Percentiles rank a stretch among this genome's conserved stretches.
These are phyloP conservation scores for Aspergillus proliferans DNA, from an alignment of 2,329 filamentous ascomycete genomes.

Conservation along the genomic window DNA sequence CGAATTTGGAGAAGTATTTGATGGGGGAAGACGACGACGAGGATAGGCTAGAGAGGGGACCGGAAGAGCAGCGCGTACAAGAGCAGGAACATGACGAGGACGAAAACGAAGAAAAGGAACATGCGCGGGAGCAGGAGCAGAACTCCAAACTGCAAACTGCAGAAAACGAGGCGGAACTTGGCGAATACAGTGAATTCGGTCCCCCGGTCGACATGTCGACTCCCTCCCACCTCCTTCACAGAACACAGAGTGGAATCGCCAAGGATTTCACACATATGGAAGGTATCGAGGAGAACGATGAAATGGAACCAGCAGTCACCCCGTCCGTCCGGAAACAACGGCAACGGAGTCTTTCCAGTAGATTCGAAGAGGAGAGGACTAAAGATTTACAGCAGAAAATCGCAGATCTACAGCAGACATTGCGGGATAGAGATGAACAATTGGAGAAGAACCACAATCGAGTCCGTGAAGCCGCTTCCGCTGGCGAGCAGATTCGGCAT, in stretches of 20 bases:
- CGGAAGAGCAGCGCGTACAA: conserved; percentile 4
- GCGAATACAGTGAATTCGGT: conserved; percentile 37
- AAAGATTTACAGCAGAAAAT: conserved; percentile 26
- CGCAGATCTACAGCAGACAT: conserved; percentile 23
- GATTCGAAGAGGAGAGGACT: conserved; percentile 12
- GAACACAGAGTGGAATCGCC: conserved; percentile 14
- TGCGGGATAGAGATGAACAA: conserved; percentile 30
- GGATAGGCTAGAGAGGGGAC: conserved; percentile 1
- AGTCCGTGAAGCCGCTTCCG: conserved; percentile 30
- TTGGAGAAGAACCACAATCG: conserved; percentile 25
- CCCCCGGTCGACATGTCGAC: conserved; percentile 41
- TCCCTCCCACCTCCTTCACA: conserved; percentile 34
- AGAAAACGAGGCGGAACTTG: conserved; percentile 26
- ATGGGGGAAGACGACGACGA: conserved; percentile 21
- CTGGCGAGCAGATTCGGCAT: conserved; percentile 32
- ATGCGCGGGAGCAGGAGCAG: conserved; percentile 7
- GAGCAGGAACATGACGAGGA: conserved; percentile 7
- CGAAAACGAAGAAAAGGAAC: conserved; percentile 1
- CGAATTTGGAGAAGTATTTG: conserved; percentile 37
- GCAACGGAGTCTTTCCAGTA: conserved; percentile 12
- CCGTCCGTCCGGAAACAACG: conserved; percentile 22
- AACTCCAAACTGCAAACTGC: conserved; percentile 19
- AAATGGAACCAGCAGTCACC: conserved; percentile 15
- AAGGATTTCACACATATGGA: conserved; percentile 31
- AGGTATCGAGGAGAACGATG: conserved; percentile 31